These are phyloP conservation scores for Stachybotrys chlorohalonatus DNA, from an alignment of 2,329 filamentous ascomycete species.

Conservation along the genomic window DNA sequence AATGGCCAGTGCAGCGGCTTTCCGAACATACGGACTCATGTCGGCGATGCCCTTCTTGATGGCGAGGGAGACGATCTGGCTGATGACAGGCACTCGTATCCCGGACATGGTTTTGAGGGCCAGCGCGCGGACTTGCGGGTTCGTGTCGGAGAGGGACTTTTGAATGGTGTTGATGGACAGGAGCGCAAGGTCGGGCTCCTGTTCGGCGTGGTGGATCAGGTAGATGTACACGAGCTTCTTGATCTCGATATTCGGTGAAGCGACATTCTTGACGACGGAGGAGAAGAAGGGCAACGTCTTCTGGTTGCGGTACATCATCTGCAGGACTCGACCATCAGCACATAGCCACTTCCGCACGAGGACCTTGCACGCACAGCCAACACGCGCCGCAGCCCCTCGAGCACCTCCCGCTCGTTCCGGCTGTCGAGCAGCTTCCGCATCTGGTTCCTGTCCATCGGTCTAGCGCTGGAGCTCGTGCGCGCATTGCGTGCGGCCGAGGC, in stretches of 20 bases:
- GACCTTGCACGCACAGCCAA: conserved; percentile 56
- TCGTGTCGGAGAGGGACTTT: conserved; percentile 88
- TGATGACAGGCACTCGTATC: conserved; percentile 94
- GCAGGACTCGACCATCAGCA: conserved; percentile 4
- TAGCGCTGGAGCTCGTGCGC: conserved; percentile 41
- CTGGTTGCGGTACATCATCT: conserved; percentile 95
- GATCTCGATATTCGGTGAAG: conserved; percentile 86
- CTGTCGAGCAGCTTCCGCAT: conserved; percentile 94
- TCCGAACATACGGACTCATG: conserved; percentile 90
- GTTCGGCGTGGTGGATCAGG: conserved; percentile 90
- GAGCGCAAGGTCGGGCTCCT: conserved; percentile 88
- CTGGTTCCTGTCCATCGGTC: conserved; percentile 66
- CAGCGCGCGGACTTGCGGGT: conserved; percentile 82
- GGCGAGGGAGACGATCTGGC: conserved; percentile 89
- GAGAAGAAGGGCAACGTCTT: conserved; percentile 90
- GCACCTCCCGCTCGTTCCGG: conserved; percentile 81
- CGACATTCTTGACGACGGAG: conserved; percentile 96
- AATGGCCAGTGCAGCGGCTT: conserved; percentile 85
- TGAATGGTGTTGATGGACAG: conserved; percentile 98
- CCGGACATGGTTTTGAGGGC: conserved; percentile 95
- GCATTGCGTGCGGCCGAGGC: conserved; percentile 74
- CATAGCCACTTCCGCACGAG: not conserved
- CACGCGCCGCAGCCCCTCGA: conserved; percentile 84
- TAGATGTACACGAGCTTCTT: conserved; percentile 99
- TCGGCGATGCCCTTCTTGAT: conserved; percentile 91